Evolutionary conservation across 108 stramenopile species (phyloP), one percentile per base, ranked within the genome.

Genomic region (Schizochytrium sp.): DNA sequence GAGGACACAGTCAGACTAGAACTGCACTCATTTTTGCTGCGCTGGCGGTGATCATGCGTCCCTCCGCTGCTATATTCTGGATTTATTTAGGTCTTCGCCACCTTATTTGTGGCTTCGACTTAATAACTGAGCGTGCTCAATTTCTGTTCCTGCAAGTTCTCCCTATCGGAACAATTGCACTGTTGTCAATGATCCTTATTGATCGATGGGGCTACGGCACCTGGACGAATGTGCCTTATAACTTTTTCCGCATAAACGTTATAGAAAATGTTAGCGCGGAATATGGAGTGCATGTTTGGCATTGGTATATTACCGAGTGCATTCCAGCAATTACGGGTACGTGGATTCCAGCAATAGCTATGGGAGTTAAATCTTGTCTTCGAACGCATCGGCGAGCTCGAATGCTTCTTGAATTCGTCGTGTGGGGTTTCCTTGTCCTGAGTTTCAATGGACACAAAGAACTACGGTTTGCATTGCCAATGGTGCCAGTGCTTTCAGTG

Each of bases 201-300:
- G 76, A 83, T 28, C 53, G 47, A n/a, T 10, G 10, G 8, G 76
- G 76, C 5, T 83, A 83, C 28, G 76, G 76, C n/a, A 10, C 76
- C 10, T 83, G 76, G 76, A 83, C 76, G 5, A 55, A 55, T 42
- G 76, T 83, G 10, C 76, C 76, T 47, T 83, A 83, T 42, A 83
- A 83, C 76, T 83, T 83, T 3, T 49, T 83, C 47, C 5, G 53
- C 5, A 40, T 55, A 47, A 83, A 83, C 47, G 50, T 83, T 0
- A 47, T 83, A n/a, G 50, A 83, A 17, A 55, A 83, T 83, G 76
- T 83, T 5, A 55, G 76, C 76, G 76, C 76, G 55, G 76, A 83
- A 53, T 83, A 83, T 42, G 76, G 76, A 12, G 76, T 83, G 4
- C 76, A 83, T 42, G 53, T 2, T 10, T 55, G 47, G 50, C 53